Evolutionary conservation across 2,329 filamentous ascomycete species (phyloP), one percentile per base, ranked within the genome.

Genomic region (Nemania sp.): DNA sequence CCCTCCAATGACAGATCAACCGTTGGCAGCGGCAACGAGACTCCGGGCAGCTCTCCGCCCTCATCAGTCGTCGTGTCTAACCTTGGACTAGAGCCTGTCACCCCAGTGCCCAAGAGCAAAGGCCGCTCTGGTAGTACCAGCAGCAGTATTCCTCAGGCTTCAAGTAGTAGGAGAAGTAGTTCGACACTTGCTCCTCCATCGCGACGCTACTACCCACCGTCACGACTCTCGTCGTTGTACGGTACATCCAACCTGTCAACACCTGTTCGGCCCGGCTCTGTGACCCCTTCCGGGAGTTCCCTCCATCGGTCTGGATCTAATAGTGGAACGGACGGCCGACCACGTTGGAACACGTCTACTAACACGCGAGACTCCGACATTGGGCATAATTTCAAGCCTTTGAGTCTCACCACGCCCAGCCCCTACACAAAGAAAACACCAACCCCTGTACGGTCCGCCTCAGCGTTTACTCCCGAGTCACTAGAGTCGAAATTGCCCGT

Each of bases 1-100:
- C 78, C 96, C 3, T 95, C 90, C 2, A 89, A 89, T 61, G 91
- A 95, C 66, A 81, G 84, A 47, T 91, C 89, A 2, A 82, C 86
- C 2, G 74, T 82, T 8, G 86, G 80, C 57, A 93, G 89, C 64
- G 81, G 82, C 41, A 73, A 85, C 40, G 90, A 87, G 28, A 90
- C 87, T 0, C 87, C 87, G 0, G 84, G 86, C 40, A 90, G 84
- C 73, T 84, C 82, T 17, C 82, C 82, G 6, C 81, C 82, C 3
- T 84, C 81, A 3, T 85, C 82, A 0, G 78, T 84, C 48, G 79
- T 83, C 61, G 83, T 84, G 81, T 79, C 80, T 1, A 77, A 72
- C 41, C 70, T 82, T 11, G 80, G 80, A 12, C 63, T 81, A 20
- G 76, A 79, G 36, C 73, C 76, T 14, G 66, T 71, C 19, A 81